Evolutionary conservation across 2,329 filamentous ascomycete genomes (phyloP).

Genomic region (Alternaria viburni): DNA sequence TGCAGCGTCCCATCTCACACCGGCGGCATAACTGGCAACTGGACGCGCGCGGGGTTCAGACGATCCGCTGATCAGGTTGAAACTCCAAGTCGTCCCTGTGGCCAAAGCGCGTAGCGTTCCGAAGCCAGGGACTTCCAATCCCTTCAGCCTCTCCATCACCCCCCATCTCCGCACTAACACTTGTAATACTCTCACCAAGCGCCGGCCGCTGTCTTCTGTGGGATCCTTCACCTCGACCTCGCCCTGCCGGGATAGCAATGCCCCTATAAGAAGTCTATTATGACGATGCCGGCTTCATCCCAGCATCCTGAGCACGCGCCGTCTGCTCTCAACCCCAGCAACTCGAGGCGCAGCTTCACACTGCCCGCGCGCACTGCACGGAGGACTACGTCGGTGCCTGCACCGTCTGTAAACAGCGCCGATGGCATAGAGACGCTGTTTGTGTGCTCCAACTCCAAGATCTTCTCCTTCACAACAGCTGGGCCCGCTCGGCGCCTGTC

Average conservation of each 20-base stretch:
- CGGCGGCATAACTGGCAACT: neutral
- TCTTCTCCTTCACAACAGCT: slow-evolving; percentile 66
- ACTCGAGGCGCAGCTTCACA: slow-evolving; percentile 56
- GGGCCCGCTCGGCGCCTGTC: slow-evolving; percentile 44
- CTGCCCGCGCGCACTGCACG: slow-evolving; percentile 51
- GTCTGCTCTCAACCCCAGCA: slow-evolving; percentile 20
- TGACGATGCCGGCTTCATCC: slow-evolving; percentile 41
- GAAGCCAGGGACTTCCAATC: slow-evolving; percentile 14
- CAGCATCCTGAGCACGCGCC: slow-evolving; percentile 36
- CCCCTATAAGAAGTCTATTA: slow-evolving; percentile 33
- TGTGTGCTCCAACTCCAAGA: slow-evolving; percentile 73
- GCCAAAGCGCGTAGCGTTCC: slow-evolving; percentile 14
- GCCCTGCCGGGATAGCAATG: slow-evolving; percentile 23
- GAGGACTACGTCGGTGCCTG: slow-evolving; percentile 35
- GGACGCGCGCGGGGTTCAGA: slow-evolving; percentile 8
- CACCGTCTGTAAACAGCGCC: slow-evolving; percentile 47
- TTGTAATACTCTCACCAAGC: neutral
- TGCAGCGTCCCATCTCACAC: neutral
- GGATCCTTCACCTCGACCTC: neutral
- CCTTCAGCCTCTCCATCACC: slow-evolving; percentile 9
- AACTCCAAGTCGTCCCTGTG: slow-evolving; percentile 5
- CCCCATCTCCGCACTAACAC: neutral
- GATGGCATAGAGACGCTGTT: slow-evolving; percentile 72
- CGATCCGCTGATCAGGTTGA: slow-evolving; percentile 15
- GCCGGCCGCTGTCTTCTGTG: slow-evolving; percentile 5